These are phyloP conservation scores for Colletotrichum sp. DNA, from an alignment of 2,329 filamentous ascomycete species.

Conservation along the genomic window DNA sequence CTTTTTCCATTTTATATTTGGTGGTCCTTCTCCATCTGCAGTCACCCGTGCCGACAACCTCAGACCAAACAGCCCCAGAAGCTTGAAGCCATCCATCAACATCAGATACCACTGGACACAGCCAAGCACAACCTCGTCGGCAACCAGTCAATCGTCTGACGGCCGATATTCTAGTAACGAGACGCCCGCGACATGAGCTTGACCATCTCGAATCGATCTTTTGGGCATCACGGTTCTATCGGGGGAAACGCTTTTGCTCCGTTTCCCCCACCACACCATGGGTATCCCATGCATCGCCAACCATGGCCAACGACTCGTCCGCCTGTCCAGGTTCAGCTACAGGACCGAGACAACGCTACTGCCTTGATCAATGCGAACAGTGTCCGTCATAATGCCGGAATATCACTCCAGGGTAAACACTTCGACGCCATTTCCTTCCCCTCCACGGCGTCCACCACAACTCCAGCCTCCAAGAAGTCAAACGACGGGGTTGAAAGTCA, in stretches of 20 bases:
- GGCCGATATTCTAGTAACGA: background rate
- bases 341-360: background rate
- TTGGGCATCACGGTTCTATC: constrained; percentile 16
- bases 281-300: constrained; percentile 17
- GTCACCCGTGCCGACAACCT: background rate
- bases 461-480: background rate
- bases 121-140: background rate
- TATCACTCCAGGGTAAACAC: background rate
- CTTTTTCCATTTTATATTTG: background rate
- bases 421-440: background rate
- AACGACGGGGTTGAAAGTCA: background rate
- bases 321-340: background rate
- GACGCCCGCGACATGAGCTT: constrained; percentile 14
- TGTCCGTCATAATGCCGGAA: background rate
- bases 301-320: constrained; percentile 14
- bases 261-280: constrained; percentile 14
- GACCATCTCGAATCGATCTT: constrained; percentile 14
- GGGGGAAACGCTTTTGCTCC: constrained; percentile 7
- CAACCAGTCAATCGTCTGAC: background rate
- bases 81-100: background rate
- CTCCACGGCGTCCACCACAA: background rate
- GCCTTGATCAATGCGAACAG: background rate
- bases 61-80: background rate
- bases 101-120: background rate
- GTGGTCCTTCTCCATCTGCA: background rate